Base-by-base conservation (phyloP, 805 yeast genomes). In the Candida ovalis region DNA sequence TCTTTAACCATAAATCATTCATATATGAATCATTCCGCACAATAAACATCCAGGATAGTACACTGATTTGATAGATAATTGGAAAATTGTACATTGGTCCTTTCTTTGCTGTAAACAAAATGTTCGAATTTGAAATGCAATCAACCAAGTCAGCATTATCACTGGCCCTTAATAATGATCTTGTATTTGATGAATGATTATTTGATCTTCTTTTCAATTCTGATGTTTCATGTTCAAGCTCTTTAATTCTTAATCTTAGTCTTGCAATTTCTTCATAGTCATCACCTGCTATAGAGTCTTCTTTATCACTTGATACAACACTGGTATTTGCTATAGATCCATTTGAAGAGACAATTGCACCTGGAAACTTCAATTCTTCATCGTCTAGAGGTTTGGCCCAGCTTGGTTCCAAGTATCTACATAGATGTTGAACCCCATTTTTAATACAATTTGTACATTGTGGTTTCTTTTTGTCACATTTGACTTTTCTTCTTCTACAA, bases 1-100 rank as follows among this genome's bases (percentile, higher is more conserved):
- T 68, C 49, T 68, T 68, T 47, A 66, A 52, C 84, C 84, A 79
- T 22, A 79, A 56, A 40, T 78, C 74, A 49, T 80, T 73, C 42
- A 79, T 59, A 55, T 77, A 78, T 4, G 81, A 77, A 53, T 79
- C 84, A 55, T 81, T 81, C 58, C 79, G 74, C 70, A 78, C 78
- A 19, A 79, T 72, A 24, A 81, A 81, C 55, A 79, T 62, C 82
- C 83, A 79, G 22, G 81, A 80, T 3, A 81, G 73, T 1, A 80
- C 76, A 49, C 81, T 61, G 22, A 69, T 69, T 44, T 69, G 71
- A 48, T 69, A 67, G 17, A 68, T 62, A 12, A 69, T 65, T 8
- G 73, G 70, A 49, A 69, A 65, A 41, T 66, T 66, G 45, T 63
- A 64, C 10, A 63, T 61, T 21, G 66, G 62, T 22, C 66, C 67